Conservation (phyloP, 352 stramenopile genomes). For the Phytophthora melonis region DNA sequence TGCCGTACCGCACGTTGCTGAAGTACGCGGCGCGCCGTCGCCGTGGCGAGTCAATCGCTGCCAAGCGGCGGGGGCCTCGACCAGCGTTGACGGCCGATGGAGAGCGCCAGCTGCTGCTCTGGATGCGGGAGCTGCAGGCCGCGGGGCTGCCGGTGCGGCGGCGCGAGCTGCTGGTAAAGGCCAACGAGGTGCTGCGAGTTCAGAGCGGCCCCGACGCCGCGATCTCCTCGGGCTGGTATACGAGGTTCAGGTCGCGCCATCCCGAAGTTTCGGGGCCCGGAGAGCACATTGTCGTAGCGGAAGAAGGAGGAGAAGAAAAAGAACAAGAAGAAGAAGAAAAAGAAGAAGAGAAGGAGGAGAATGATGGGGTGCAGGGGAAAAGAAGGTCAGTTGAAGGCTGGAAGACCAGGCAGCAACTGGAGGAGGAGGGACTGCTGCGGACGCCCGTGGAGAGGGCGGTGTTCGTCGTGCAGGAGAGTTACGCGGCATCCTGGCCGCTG, state of each 20-base stretch:
- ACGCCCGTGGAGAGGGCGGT: slow-evolving; percentile 26
- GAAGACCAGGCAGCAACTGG: not conserved
- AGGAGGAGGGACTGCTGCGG: slow-evolving; percentile 7
- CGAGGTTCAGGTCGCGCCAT: slow-evolving; percentile 25
- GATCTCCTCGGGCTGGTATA: slow-evolving; percentile 30
- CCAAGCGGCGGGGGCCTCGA: slow-evolving; percentile 14
- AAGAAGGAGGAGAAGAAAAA: not conserved
- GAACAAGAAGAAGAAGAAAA: not conserved
- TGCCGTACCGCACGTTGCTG: slow-evolving; percentile 32
- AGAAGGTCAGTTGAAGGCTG: not conserved
- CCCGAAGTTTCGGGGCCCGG: slow-evolving; percentile 28
- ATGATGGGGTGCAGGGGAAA: not conserved
- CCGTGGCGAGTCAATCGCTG: slow-evolving; percentile 10
- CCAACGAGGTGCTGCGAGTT: slow-evolving; percentile 21
- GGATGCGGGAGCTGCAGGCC: slow-evolving; percentile 26
- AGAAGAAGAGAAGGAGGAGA: too few species aligned
- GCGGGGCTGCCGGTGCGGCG: slow-evolving; percentile 19
- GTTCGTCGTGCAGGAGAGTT: slow-evolving; percentile 28
- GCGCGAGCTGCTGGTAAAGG: slow-evolving; percentile 27
- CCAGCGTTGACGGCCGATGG: slow-evolving; percentile 15
- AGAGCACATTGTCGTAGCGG: slow-evolving; percentile 5
- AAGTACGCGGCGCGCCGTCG: slow-evolving; percentile 27
- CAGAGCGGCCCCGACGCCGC: slow-evolving; percentile 7
- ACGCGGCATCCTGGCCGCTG: slow-evolving; percentile 15
- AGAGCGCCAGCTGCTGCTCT: slow-evolving; percentile 23